These are phyloP conservation scores for Zostera marina DNA, from an alignment of 116 monocot species.

Conservation along the genomic window DNA sequence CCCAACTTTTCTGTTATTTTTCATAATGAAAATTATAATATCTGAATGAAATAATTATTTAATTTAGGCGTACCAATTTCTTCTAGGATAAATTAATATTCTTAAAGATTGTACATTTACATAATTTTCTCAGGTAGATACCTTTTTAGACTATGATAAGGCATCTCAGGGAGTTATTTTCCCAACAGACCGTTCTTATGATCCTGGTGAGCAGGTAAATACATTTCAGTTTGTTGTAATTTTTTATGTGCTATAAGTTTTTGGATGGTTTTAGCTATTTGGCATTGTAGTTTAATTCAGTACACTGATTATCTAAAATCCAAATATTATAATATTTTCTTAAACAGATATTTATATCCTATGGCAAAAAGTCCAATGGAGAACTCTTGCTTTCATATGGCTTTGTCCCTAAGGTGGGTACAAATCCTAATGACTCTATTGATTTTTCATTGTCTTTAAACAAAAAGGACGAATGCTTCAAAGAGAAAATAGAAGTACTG, in stretches of 20 bases:
- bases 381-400: conserved; percentile 97
- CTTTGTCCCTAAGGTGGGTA: conserved; percentile 92
- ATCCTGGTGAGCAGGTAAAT: conserved; percentile 95
- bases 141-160: conserved; percentile 89
- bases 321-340: too few species aligned
- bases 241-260: too few species aligned
- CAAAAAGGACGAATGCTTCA: conserved; percentile 61
- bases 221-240: background rate
- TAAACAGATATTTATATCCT: conserved; percentile 97
- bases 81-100: background rate
- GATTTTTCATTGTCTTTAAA: conserved; percentile 57
- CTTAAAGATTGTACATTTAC: conserved; percentile 1
- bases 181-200: conserved; percentile 64
- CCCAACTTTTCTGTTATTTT: too few species aligned
- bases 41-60: background rate
- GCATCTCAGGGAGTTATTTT: conserved; percentile 74
- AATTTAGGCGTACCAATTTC: background rate
- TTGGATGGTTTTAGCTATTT: too few species aligned
- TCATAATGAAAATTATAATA: background rate
- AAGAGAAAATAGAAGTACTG: conserved; percentile 59
- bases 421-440: conserved; percentile 85
- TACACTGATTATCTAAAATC: too few species aligned
- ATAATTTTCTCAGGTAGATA: conserved; percentile 52
- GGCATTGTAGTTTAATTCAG: too few species aligned
- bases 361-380: conserved; percentile 93